phyloP scores from a whole-genome alignment of 768 basidiomycete genomes.

The Kwoniella dendrophila region DNA sequence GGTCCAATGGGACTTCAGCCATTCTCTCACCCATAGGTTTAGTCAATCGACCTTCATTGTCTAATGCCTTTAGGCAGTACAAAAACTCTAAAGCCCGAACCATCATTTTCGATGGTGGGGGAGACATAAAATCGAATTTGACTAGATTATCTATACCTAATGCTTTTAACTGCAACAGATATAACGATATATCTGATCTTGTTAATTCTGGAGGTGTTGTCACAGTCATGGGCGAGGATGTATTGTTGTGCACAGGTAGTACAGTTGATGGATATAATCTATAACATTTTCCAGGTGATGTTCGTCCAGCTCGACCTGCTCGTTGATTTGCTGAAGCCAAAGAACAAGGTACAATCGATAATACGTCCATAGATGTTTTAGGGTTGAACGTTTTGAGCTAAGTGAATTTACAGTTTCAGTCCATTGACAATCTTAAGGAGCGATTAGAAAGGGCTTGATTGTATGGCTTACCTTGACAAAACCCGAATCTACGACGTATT shows the following conservation, averaged over 20 bases:
- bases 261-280: constrained; percentile 75
- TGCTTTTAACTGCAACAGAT: constrained; percentile 89
- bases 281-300: constrained; percentile 87
- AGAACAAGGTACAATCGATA: constrained; percentile 80
- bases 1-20: constrained; percentile 91
- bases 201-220: constrained; percentile 87
- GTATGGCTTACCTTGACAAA: constrained; percentile 77
- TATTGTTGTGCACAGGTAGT: constrained; percentile 58
- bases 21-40: constrained; percentile 79
- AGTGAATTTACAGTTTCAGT: background rate
- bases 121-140: constrained; percentile 87
- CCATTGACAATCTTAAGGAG: background rate
- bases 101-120: constrained; percentile 82
- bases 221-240: constrained; percentile 60
- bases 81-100: constrained; percentile 83
- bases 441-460: no score
- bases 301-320: constrained; percentile 92
- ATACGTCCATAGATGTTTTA: constrained; percentile 76
- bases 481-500: constrained; percentile 89
- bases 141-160: constrained; percentile 93
- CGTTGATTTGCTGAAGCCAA: constrained; percentile 88
- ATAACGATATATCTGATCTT: constrained; percentile 84
- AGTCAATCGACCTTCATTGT: constrained; percentile 71
- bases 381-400: constrained; percentile 91
- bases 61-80: constrained; percentile 77